phyloP scores from a whole-genome alignment of 225 moss, liverwort and hornwort species.

The Physcomitrellopsis africana region DNA sequence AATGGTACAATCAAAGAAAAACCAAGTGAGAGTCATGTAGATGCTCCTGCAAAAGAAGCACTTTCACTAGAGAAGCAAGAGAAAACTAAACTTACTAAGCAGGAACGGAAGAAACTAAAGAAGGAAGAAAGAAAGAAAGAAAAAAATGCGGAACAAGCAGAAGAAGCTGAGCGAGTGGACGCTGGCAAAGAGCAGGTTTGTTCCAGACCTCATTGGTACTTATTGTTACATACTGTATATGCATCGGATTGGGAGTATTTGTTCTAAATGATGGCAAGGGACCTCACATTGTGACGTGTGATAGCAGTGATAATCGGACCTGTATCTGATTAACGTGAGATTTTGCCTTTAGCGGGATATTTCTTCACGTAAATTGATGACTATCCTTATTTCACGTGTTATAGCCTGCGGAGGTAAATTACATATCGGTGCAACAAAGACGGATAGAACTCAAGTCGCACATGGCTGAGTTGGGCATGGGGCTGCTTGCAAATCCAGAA shows the following conservation, averaged over 20 bases:
- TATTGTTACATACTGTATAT: background rate
- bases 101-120: constrained; percentile 67
- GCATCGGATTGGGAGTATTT: too few relatives aligned
- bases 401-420: constrained; percentile 53
- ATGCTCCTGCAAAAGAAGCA: constrained; percentile 17
- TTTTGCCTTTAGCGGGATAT: constrained; percentile 10
- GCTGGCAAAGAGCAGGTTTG: constrained; percentile 52
- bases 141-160: constrained; percentile 44
- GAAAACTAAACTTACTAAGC: constrained; percentile 65
- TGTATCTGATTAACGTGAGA: constrained; percentile 3
- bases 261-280: background rate
- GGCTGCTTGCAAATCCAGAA: constrained; percentile 83
- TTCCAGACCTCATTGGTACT: background rate
- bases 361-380: constrained; percentile 26
- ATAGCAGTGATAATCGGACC: constrained; percentile 15
- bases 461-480: constrained; percentile 93
- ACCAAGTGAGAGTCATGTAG: constrained; percentile 26
- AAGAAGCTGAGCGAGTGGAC: constrained; percentile 28
- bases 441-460: constrained; percentile 63
- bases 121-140: constrained; percentile 59
- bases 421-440: constrained; percentile 77
- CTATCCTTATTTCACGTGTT: constrained; percentile 23
- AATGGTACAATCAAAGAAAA: constrained; percentile 39
- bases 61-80: constrained; percentile 35
- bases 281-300: background rate